Conservation (phyloP, 495 filamentous ascomycete genomes). For the Neurospora sp. region DNA sequence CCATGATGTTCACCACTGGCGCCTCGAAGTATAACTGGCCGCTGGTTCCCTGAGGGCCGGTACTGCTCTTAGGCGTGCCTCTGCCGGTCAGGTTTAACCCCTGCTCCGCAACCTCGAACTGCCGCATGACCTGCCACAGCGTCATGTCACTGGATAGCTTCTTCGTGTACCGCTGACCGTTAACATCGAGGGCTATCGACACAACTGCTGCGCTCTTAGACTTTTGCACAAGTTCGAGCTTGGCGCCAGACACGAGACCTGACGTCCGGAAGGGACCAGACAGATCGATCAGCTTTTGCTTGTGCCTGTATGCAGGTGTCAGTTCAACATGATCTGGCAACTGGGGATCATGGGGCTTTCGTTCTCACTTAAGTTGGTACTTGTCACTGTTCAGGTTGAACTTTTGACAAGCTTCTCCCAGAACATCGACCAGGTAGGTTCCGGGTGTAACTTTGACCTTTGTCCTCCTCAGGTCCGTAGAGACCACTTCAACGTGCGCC, state of each 20-base stretch:
- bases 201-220: conserved; percentile 76
- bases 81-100: conserved; percentile 71
- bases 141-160: conserved; percentile 78
- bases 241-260: conserved; percentile 75
- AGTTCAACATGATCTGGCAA: not conserved
- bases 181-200: conserved; percentile 74
- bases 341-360: conserved; percentile 17
- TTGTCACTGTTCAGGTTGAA: conserved; percentile 59
- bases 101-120: conserved; percentile 64
- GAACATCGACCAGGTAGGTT: conserved; percentile 69
- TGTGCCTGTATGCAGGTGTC: conserved; percentile 43
- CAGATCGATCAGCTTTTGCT: conserved; percentile 73
- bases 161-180: conserved; percentile 60
- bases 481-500: conserved; percentile 80
- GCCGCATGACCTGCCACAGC: conserved; percentile 77
- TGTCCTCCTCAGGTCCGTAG: conserved; percentile 58
- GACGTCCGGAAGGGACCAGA: conserved; percentile 78
- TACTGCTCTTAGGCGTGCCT: conserved; percentile 49
- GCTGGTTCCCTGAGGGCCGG: conserved; percentile 41
- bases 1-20: conserved; percentile 73
- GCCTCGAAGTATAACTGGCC: conserved; percentile 80
- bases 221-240: conserved; percentile 79
- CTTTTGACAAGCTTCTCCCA: conserved; percentile 78
- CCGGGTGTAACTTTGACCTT: conserved; percentile 76
- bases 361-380: conserved; percentile 63